Evolutionary conservation across 2,329 filamentous ascomycete species (phyloP).

Genomic region (Sporothrix variecibatus): DNA sequence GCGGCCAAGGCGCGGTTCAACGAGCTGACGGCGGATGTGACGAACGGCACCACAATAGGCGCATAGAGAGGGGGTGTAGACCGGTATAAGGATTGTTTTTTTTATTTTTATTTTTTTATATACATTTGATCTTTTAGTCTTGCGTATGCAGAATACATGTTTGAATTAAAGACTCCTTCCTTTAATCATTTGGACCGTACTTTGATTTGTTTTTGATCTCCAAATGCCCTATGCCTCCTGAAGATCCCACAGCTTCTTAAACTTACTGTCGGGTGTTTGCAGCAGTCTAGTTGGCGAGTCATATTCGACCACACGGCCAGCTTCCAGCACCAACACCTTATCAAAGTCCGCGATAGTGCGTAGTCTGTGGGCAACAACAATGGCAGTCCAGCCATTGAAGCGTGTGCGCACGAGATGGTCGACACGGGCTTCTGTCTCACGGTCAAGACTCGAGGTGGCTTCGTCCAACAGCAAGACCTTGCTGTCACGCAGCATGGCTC

Average conservation of each 20-base stretch:
- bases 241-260: not conserved
- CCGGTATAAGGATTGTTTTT: not conserved
- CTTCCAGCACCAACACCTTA: constrained; percentile 58
- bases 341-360: constrained; percentile 63
- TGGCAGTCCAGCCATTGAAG: constrained; percentile 53
- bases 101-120: not conserved
- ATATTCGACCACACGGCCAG: constrained; percentile 53
- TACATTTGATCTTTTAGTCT: not conserved
- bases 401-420: constrained; percentile 55
- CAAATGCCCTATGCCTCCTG: not conserved
- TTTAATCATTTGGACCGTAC: not conserved
- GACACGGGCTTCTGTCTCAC: constrained; percentile 58
- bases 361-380: constrained; percentile 60
- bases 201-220: not conserved
- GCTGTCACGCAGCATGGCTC: constrained; percentile 56
- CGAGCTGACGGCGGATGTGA: not conserved
- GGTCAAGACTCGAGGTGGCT: constrained; percentile 62
- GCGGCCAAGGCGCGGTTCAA: not conserved
- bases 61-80: not conserved
- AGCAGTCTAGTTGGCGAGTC: not conserved
- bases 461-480: constrained; percentile 60
- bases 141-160: not conserved
- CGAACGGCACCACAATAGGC: not conserved
- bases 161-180: not conserved
- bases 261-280: not conserved